A percentile compares a stretch with the other conserved stretches of the same genome.
Conservation (phyloP, 2,329 filamentous ascomycete genomes). For the Lachnellula arida region DNA sequence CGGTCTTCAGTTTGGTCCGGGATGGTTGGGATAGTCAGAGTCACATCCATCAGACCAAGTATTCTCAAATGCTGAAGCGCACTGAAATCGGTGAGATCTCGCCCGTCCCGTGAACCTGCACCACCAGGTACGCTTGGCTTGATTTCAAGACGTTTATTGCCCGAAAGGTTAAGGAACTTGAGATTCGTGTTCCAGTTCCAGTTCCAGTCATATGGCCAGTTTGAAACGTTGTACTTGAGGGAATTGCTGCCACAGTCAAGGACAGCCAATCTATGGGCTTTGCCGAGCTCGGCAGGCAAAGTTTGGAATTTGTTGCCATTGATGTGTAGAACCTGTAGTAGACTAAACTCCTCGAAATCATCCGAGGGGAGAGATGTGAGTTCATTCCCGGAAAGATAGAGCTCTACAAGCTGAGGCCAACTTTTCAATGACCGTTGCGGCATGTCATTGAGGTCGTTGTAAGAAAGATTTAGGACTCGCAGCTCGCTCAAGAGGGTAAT, state of each 20-base stretch:
- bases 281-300: conserved; percentile 88
- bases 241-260: conserved; percentile 93
- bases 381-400: conserved; percentile 94
- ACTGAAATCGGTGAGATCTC: conserved; percentile 84
- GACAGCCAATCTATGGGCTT: conserved; percentile 86
- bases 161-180: conserved; percentile 91
- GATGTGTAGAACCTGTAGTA: conserved; percentile 85
- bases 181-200: conserved; percentile 98
- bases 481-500: conserved; percentile 77
- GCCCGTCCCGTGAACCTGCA: conserved; percentile 61
- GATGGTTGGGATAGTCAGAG: conserved; percentile 85
- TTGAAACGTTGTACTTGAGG: conserved; percentile 97
- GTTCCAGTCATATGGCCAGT: conserved; percentile 99
- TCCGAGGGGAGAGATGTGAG: conserved; percentile 87
- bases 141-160: conserved; percentile 95
- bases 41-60: conserved; percentile 95
- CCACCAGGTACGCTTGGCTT: conserved; percentile 67
- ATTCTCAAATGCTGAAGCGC: conserved; percentile 79
- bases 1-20: conserved; percentile 94
- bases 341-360: conserved; percentile 84
- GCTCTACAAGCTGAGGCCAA: conserved; percentile 84
- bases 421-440: conserved; percentile 81
- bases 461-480: conserved; percentile 85
- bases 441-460: conserved; percentile 91
- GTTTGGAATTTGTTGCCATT: conserved; percentile 99